Evolutionary conservation across 495 filamentous ascomycete species (phyloP).

Genomic region (Halenospora varia): DNA sequence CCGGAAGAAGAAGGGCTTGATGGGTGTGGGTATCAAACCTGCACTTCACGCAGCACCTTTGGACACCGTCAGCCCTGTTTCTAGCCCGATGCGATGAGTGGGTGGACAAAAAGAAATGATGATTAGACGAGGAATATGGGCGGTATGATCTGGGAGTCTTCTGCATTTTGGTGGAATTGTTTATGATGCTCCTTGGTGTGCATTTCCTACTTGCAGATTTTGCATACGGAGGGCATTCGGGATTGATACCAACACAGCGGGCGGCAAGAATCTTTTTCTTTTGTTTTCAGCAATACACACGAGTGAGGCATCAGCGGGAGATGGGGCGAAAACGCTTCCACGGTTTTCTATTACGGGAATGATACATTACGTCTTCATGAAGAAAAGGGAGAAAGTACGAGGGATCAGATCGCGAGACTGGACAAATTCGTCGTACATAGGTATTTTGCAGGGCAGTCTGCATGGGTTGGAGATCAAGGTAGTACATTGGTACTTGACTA

Average conservation of each 20-base stretch:
- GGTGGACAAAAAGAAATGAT: background rate
- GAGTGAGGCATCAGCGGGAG: too few relatives aligned
- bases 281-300: background rate
- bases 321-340: background rate
- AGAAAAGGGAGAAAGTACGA: background rate
- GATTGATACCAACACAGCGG: slow-evolving; percentile 1
- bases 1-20: slow-evolving; percentile 49
- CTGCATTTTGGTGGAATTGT: background rate
- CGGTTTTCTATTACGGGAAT: background rate
- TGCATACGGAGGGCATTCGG: background rate
- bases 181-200: background rate
- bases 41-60: slow-evolving; percentile 77
- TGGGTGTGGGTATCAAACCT: slow-evolving; percentile 50
- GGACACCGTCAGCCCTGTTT: slow-evolving; percentile 46
- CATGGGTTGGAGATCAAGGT: background rate
- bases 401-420: background rate
- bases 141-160: background rate
- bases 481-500: too few relatives aligned
- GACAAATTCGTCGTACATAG: background rate
- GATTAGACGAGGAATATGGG: background rate
- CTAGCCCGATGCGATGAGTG: slow-evolving; percentile 5
- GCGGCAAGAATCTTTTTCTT: background rate
- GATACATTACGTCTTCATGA: background rate
- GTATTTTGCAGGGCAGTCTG: too few relatives aligned
- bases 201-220: background rate